These are phyloP conservation scores for Nemania sp. DNA, from an alignment of 2,329 filamentous ascomycete species.

Conservation along the genomic window DNA sequence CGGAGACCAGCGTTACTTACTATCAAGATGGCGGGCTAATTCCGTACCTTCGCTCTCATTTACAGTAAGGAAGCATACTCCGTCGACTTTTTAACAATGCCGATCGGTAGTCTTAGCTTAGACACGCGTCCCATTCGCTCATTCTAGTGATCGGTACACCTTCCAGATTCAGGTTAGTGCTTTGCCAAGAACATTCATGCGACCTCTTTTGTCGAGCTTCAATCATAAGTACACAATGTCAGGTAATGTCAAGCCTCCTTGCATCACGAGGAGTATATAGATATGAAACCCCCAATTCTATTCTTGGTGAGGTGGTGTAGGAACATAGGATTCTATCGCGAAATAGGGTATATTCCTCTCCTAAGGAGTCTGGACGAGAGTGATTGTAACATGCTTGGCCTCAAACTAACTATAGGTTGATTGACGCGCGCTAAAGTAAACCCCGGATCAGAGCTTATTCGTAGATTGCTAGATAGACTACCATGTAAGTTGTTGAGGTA, in stretches of 20 bases:
- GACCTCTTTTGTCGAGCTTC: not conserved
- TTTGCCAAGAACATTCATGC: not conserved
- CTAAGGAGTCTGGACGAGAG: not conserved
- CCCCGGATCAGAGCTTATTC: not conserved
- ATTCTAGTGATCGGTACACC: conserved; percentile 14
- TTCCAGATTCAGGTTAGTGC: conserved; percentile 26
- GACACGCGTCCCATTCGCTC: conserved; percentile 1
- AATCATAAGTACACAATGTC: not conserved
- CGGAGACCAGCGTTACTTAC: not conserved
- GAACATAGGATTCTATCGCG: not conserved
- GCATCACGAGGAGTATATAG: not conserved
- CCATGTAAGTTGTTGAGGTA: not conserved
- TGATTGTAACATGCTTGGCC: not conserved
- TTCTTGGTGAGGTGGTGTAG: not conserved
- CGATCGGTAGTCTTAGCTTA: not conserved
- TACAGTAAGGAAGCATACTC: not conserved
- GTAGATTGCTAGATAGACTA: not conserved
- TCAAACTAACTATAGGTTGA: not conserved
- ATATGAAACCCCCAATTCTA: not conserved
- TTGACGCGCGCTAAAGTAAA: not conserved
- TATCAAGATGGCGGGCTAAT: conserved; percentile 12
- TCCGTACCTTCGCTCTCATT: conserved; percentile 11
- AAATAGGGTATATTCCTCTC: not conserved
- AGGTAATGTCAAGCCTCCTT: not conserved
- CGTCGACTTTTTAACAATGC: conserved; percentile 9